Percentiles rank a stretch among this genome's conserved stretches.
Evolutionary conservation across 352 stramenopile genomes (phyloP).

Genomic region (Globisporangium iwayamae): DNA sequence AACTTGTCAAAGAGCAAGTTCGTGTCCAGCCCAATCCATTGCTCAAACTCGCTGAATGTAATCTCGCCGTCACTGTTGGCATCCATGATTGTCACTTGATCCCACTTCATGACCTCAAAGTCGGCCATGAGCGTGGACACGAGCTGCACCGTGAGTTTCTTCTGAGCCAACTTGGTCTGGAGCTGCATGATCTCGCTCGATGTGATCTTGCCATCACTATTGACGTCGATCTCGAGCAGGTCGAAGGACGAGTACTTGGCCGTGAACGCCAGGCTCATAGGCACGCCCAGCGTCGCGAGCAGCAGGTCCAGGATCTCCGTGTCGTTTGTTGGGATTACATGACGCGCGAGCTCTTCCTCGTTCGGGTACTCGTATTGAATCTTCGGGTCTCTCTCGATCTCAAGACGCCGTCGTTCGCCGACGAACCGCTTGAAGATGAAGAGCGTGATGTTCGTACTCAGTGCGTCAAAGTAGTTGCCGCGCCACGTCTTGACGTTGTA

Average conservation of each 20-base stretch:
- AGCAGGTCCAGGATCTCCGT: constrained; percentile 56
- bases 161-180: constrained; percentile 18
- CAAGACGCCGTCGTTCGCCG: constrained; percentile 33
- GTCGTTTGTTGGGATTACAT: constrained; percentile 49
- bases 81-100: constrained; percentile 48
- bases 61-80: constrained; percentile 49
- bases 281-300: constrained; percentile 62
- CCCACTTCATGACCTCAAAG: constrained; percentile 60
- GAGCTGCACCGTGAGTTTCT: constrained; percentile 41
- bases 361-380: constrained; percentile 50
- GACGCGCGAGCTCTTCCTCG: constrained; percentile 38
- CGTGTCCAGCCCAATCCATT: constrained; percentile 66
- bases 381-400: constrained; percentile 37
- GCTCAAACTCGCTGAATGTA: constrained; percentile 64
- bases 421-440: constrained; percentile 75
- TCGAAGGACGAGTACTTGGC: constrained; percentile 72
- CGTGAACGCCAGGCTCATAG: constrained; percentile 47
- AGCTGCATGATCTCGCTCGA: constrained; percentile 48
- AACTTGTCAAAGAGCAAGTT: constrained; percentile 82
- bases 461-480: constrained; percentile 93
- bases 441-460: constrained; percentile 91
- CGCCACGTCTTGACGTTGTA: constrained; percentile 92
- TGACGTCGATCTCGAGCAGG: constrained; percentile 58
- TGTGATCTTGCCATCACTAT: constrained; percentile 72
- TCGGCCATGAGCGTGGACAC: constrained; percentile 39